Base-by-base conservation (phyloP, 176 grass and related monocot genomes). In the Oryza glaberrima region DNA sequence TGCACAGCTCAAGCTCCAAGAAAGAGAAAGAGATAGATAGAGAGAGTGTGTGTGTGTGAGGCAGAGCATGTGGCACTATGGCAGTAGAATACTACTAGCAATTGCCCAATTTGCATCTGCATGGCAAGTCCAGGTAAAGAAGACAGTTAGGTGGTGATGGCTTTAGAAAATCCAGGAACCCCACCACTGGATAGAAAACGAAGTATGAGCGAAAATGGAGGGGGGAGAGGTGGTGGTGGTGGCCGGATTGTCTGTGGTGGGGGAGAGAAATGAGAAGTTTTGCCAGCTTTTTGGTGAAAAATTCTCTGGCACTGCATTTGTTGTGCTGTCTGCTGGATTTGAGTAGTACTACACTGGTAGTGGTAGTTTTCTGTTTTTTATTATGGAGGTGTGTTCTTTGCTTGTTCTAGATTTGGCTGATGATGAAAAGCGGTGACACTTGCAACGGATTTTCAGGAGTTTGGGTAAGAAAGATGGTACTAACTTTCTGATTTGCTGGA, bases 121-220 rank as follows among this genome's bases (percentile, higher is more conserved):
- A 56, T 80, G 22, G 78, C 16, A 65, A 51, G 65, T 34, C 51
- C 72, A 81, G 77, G 71, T 70, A 2, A 77, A 77, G 78, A 75
- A 66, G 25, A 72, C 32, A 77, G 82, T 85, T 85, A 5, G 72
- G 66, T 66, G 35, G 78, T 41, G 56, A 56, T 56, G 80, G 80
- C 64, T 86, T 74, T 75, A 87, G 80, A 90, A 87, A 67, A 90
- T 75, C 79, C 60, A 63, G 56, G 65, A 10, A 72, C 78, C 30
- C 75, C 78, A 82, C 83, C 41, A 72, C 73, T 46, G 12, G 56
- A 46, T 60, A 72, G 83, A 80, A 84, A 89, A 84, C 70, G 68
- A 65, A 64, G 41, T 11, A 49, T 15, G 13, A 64, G 49, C 48
- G 49, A 65, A 25, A 73, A 47, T 58, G 25, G 65, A 13, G 32